phyloP scores from a whole-genome alignment of 768 basidiomycete species.

The Naganishia vaughanmartiniae region DNA sequence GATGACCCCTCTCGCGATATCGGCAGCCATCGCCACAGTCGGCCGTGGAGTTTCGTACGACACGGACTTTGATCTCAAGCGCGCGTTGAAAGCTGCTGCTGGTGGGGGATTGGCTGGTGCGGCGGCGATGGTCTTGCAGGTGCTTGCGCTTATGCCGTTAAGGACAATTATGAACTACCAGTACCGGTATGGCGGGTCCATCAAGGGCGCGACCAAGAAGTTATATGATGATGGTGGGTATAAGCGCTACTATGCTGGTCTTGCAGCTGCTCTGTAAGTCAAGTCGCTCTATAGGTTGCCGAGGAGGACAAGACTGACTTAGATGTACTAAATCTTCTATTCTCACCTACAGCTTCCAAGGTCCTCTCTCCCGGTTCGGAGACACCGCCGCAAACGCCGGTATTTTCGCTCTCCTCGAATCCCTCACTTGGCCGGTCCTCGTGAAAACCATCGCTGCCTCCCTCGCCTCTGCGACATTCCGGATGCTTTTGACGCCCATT shows the following conservation, averaged over 20 bases:
- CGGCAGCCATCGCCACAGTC: conserved; percentile 39
- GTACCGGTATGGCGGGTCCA: conserved; percentile 75
- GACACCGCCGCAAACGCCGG: conserved; percentile 94
- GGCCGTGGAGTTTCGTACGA: conserved; percentile 46
- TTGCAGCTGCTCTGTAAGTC: conserved; percentile 79
- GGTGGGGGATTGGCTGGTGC: conserved; percentile 91
- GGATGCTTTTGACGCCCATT: conserved; percentile 87
- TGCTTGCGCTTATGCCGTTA: conserved; percentile 86
- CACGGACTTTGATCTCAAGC: conserved; percentile 70
- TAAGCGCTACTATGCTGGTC: conserved; percentile 82
- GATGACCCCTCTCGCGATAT: conserved; percentile 39
- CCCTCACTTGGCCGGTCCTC: conserved; percentile 65
- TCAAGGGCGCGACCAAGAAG: conserved; percentile 63
- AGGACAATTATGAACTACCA: conserved; percentile 98
- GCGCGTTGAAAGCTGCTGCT: conserved; percentile 74
- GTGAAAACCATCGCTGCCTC: conserved; percentile 78
- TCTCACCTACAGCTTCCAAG: conserved; percentile 49
- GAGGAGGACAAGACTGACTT: too few species aligned
- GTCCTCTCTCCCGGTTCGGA: conserved; percentile 66
- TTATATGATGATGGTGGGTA: conserved; percentile 77
- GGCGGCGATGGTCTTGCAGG: conserved; percentile 88
- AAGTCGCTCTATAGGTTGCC: conserved; percentile 38
- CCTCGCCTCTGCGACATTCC: conserved; percentile 73
- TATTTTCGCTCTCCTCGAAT: conserved; percentile 77
- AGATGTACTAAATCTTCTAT: not conserved